Conservation (phyloP, 148 eudicot species). For the Rhododendron molle region DNA sequence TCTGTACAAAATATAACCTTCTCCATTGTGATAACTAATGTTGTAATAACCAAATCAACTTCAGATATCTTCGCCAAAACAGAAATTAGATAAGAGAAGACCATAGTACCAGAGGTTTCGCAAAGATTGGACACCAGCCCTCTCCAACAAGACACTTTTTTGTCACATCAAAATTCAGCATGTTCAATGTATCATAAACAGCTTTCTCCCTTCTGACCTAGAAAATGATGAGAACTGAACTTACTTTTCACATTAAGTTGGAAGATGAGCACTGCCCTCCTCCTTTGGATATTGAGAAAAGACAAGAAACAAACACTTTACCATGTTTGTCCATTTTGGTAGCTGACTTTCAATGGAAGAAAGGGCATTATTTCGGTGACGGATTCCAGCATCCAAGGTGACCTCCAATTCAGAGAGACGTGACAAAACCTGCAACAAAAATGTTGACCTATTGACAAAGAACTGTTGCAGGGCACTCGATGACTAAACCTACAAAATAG, state of each 20-base stretch:
- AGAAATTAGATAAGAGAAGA: background rate
- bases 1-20: constrained; percentile 36
- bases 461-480: background rate
- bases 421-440: constrained; percentile 69
- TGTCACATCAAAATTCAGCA: constrained; percentile 98
- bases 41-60: background rate
- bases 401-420: constrained; percentile 91
- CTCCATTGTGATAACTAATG: constrained; percentile 3
- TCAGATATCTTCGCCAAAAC: background rate
- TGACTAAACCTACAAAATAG: background rate
- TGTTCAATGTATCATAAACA: constrained; percentile 90
- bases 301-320: constrained; percentile 27
- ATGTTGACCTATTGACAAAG: constrained; percentile 6
- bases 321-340: constrained; percentile 82
- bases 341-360: constrained; percentile 70
- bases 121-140: constrained; percentile 98
- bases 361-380: constrained; percentile 80
- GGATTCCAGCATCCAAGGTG: constrained; percentile 91
- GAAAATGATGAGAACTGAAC: constrained; percentile 17
- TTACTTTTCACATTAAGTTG: constrained; percentile 2
- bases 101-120: constrained; percentile 63
- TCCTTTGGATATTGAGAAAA: background rate
- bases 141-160: constrained; percentile 99
- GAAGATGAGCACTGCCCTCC: background rate
- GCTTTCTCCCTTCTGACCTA: constrained; percentile 99